A percentile compares a stretch with the other conserved stretches of the same genome.
Evolutionary conservation across 2,329 filamentous ascomycete species (phyloP).

Genomic region (Epichloe glyceriae): DNA sequence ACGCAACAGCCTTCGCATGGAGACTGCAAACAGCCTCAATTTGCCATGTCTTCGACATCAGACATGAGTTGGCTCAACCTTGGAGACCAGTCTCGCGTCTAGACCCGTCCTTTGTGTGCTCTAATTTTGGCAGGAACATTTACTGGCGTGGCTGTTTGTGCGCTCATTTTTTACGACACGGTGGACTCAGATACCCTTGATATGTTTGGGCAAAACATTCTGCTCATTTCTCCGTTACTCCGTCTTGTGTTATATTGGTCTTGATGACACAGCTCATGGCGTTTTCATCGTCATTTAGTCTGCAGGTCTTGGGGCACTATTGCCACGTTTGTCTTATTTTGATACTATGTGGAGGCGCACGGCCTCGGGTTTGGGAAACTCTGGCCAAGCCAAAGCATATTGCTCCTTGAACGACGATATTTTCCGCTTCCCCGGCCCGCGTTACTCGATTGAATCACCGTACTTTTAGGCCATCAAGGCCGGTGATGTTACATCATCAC

Average conservation of each 20-base stretch:
- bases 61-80: constrained; percentile 78
- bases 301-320: neutral
- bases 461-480: neutral
- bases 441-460: neutral
- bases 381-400: neutral
- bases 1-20: constrained; percentile 19
- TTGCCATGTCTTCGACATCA: constrained; percentile 35
- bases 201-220: neutral
- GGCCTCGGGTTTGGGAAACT: neutral
- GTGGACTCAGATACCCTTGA: neutral
- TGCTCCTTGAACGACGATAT: neutral
- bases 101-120: neutral
- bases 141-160: neutral
- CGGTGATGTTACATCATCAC: constrained; percentile 4
- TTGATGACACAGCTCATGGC: neutral
- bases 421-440: neutral
- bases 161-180: neutral
- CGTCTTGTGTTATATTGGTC: neutral
- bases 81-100: constrained; percentile 29
- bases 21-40: constrained; percentile 36
- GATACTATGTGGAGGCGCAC: neutral
- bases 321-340: neutral
- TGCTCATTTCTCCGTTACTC: neutral
- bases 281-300: neutral
- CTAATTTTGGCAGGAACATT: neutral